Evolutionary conservation across 176 grass and related monocot species (phyloP), one percentile per base, ranked within the genome.

Genomic region (Themeda triandra): DNA sequence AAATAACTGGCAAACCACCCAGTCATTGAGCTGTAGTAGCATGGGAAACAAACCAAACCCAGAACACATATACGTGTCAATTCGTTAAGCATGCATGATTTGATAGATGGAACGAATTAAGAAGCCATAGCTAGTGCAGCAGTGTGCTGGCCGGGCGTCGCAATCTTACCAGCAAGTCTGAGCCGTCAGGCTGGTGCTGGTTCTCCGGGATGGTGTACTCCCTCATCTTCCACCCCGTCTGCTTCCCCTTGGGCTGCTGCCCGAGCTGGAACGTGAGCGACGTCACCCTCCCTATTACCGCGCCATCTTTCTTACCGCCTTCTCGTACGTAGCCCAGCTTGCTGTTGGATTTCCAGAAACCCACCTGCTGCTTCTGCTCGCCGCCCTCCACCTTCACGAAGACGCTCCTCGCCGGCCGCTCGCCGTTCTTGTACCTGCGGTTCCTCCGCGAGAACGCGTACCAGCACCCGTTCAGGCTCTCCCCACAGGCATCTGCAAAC

Each of bases 151-250:
- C 39, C 39, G 8, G 39, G 39, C 39, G 39, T 56, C 19, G 53
- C 9, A 35, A 3, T 35, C 36, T 62, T 82, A 88, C 87, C 76
- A 84, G 45, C 69, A 31, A 51, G 4, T 1, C 23, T n/a, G 59
- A 12, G 1, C 37, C 66, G n/a, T 78, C 36, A 23, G 42, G 28
- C 3, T 17, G 1, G 45, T 51, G 11, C 37, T 62, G 79, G 4
- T 73, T 68, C 45, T 58, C 4, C 24, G 46, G 25, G 27, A 90
- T 86, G 72, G 10, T 9, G 66, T 82, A 90, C 66, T 90, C 83
- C 66, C 14, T 82, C 79, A 86, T 66, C 88, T 73, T 90, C 84
- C 88, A 90, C 2, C 33, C 10, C 10, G 88, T 90, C 17, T 63
- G 0, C 8, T 0, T 2, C 27, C 79, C 54, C 0, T 36, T 13